Base-by-base conservation (phyloP, 1,284 basidiomycete species). In the Quambalaria eucalypti region DNA sequence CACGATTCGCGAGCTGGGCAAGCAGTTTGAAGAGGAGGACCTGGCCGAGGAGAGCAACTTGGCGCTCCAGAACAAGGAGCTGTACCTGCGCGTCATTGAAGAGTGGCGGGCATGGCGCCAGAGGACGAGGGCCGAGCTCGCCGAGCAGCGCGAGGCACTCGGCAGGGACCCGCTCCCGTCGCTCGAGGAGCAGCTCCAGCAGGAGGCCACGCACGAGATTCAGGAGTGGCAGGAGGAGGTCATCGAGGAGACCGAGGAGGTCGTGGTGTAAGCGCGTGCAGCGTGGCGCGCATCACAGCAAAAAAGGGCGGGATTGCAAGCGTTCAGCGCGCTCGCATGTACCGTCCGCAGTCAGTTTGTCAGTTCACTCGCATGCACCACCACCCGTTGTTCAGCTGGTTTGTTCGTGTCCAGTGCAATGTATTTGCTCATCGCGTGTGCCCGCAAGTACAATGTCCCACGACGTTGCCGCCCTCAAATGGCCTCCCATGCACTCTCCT, bases 81-180 rank as follows among this genome's bases (percentile, higher is more conserved):
- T 86, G 62, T 84, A 95, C 70, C 87, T 89, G 78, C 83, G 93
- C 58, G 83, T 95, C 55, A 86, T 98, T 65, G 88, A 95, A 70
- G 93, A 99, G 78, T 99, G 95, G 95, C 93, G 98, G 78, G 88
- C 91, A 31, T 98, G 95, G 95, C 74, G 82, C 49, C 50, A 55
- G 38, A 59, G 63, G 25, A 56, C 64, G 44, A 68, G 69, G 56
- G 52, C 57, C 26, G 58, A 66, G 47, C 61, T 76, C 38, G 62
- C 57, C 40, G 57, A 61, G 55, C 57, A 64, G 36, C 59, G 67
- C 38, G 47, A 54, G 19, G 64, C 66, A 21, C 54, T 64, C 19
- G 70, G 70, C 28, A 55, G 55, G 49, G 60, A 62, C 38, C 48
- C 40, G 30, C 51, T 61, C 7, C 57, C 61, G 57, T 64, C 56